Evolutionary conservation across 108 stramenopile genomes (phyloP).

Genomic region (Pseudonitzschia delicatissima): DNA sequence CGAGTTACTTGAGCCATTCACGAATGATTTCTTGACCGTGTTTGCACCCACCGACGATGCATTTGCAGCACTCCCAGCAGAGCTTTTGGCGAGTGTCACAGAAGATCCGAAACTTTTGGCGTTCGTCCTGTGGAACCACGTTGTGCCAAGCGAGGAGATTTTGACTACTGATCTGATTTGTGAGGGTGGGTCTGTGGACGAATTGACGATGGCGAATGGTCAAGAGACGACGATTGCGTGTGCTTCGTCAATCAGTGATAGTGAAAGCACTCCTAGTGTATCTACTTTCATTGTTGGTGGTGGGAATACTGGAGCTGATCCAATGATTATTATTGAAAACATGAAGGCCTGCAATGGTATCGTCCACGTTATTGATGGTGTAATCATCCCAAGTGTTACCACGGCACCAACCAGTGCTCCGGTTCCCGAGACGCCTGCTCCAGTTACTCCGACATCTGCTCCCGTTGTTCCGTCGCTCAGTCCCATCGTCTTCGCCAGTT

Average conservation of each 20-base stretch:
- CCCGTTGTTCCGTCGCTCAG: neutral
- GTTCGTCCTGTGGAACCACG: constrained; percentile 5
- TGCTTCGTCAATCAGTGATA: neutral
- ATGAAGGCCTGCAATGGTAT: constrained; percentile 7
- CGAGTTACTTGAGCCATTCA: constrained; percentile 26
- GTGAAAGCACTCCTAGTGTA: neutral
- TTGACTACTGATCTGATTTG: constrained; percentile 7
- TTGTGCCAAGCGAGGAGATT: neutral
- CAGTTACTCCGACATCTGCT: constrained; percentile 1
- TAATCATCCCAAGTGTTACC: neutral
- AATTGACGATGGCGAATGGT: constrained; percentile 8
- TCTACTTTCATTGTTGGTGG: neutral
- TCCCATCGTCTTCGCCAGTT: neutral
- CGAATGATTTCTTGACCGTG: neutral
- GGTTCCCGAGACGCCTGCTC: neutral
- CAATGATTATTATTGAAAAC: neutral
- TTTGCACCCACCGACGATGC: constrained; percentile 52
- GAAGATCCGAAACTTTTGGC: neutral
- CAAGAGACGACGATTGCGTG: constrained; percentile 1
- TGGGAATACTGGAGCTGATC: neutral
- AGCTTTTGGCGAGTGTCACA: neutral
- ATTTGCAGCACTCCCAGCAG: constrained; percentile 25
- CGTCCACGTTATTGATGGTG: constrained; percentile 14
- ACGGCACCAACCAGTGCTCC: neutral
- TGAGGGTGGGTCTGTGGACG: constrained; percentile 11